Percentiles rank a stretch among this genome's conserved stretches.
phyloP scores from a whole-genome alignment of 2,329 filamentous ascomycete species.

The Raffaelea ambrosiae region DNA sequence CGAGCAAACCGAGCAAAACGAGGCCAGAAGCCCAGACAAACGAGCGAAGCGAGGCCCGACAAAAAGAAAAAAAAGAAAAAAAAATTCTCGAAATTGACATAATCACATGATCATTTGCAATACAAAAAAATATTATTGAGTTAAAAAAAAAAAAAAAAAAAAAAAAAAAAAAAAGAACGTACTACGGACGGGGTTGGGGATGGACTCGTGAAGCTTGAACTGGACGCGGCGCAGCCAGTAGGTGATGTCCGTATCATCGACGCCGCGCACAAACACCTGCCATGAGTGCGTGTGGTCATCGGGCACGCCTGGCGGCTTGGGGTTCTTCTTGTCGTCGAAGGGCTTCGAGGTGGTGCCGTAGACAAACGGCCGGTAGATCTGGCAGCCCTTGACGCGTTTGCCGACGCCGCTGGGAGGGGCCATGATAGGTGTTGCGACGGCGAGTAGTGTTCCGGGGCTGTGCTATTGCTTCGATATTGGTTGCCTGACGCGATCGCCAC shows the following conservation, averaged over 20 bases:
- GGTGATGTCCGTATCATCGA: slow-evolving; percentile 83
- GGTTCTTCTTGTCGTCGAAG: slow-evolving; percentile 69
- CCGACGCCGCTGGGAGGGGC: slow-evolving; percentile 49
- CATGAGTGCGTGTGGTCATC: slow-evolving; percentile 94
- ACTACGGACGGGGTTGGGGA: slow-evolving; percentile 81
- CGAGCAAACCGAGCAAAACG: too few relatives aligned
- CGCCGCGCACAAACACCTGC: slow-evolving; percentile 86
- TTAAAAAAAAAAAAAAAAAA: neutral
- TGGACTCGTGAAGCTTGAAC: slow-evolving; percentile 97
- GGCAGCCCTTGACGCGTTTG: slow-evolving; percentile 57
- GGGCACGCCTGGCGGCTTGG: slow-evolving; percentile 67
- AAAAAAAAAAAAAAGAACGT: slow-evolving; percentile 18
- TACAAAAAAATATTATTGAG: too few relatives aligned
- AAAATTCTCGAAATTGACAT: too few relatives aligned
- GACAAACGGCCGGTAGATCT: slow-evolving; percentile 58
- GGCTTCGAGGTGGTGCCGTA: slow-evolving; percentile 74
- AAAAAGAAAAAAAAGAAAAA: neutral
- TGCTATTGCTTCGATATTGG: neutral
- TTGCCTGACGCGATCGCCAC: neutral
- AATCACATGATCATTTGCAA: too few relatives aligned
- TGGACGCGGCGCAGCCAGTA: slow-evolving; percentile 97
- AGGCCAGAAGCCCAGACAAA: too few relatives aligned
- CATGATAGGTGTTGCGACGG: slow-evolving; percentile 29
- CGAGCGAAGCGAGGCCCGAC: too few relatives aligned
- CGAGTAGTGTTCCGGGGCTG: too few relatives aligned